These are phyloP conservation scores for Sugiyamaella americana DNA, from an alignment of 805 yeast species.

Conservation along the genomic window DNA sequence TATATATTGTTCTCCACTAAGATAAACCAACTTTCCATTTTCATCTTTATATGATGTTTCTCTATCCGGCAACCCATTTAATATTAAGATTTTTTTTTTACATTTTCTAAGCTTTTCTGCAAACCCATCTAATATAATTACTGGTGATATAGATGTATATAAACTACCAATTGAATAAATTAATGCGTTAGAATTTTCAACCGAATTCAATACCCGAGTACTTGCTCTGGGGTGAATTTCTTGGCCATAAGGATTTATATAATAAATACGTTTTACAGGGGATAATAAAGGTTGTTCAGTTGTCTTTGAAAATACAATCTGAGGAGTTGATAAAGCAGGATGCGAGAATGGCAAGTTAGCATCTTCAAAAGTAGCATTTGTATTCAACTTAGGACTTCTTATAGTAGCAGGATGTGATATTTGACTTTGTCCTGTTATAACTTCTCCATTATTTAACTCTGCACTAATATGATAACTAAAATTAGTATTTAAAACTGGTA, in stretches of 20 bases:
- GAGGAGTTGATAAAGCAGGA: constrained; percentile 70
- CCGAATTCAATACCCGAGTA: constrained; percentile 47
- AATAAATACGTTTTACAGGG: constrained; percentile 66
- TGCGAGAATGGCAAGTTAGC: constrained; percentile 67
- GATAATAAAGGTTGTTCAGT: constrained; percentile 58
- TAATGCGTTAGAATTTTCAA: constrained; percentile 44
- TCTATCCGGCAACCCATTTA: constrained; percentile 73
- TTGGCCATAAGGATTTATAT: constrained; percentile 82
- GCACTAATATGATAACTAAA: constrained; percentile 87
- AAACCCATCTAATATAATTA: constrained; percentile 64
- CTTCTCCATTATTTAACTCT: constrained; percentile 54
- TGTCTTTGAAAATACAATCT: constrained; percentile 52
- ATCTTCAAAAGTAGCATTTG: constrained; percentile 38
- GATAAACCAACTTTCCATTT: not conserved
- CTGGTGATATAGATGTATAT: constrained; percentile 82
- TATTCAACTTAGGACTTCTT: not conserved
- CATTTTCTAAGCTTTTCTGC: constrained; percentile 49
- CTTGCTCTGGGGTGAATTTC: constrained; percentile 76
- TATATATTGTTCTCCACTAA: constrained; percentile 41
- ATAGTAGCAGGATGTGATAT: constrained; percentile 71
- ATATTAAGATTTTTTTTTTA: constrained; percentile 49
- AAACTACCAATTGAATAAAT: constrained; percentile 82
- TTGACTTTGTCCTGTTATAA: constrained; percentile 86
- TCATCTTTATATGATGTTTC: constrained; percentile 53
- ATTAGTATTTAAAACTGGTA: constrained; percentile 80